Evolutionary conservation across 257 asterid species (phyloP).

Genomic region (Ballota nigra): DNA sequence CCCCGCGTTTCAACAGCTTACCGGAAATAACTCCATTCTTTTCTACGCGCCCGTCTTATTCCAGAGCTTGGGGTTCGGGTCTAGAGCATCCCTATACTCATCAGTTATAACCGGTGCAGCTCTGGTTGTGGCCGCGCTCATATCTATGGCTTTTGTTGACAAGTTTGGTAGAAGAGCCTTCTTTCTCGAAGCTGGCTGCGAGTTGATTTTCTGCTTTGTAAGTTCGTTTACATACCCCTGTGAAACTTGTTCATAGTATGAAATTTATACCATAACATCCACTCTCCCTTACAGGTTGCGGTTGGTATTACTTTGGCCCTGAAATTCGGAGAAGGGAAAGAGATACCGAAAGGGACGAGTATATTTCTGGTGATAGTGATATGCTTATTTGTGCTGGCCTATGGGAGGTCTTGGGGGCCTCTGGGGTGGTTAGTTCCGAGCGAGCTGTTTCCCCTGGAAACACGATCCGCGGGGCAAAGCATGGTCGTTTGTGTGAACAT

Average conservation of each 20-base stretch:
- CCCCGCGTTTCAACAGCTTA: slow-evolving; percentile 81
- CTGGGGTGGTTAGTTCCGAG: slow-evolving; percentile 88
- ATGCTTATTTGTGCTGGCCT: slow-evolving; percentile 62
- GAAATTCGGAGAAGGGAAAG: slow-evolving; percentile 61
- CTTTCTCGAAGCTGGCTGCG: slow-evolving; percentile 78
- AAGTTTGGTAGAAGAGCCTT: slow-evolving; percentile 75
- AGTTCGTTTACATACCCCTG: background rate
- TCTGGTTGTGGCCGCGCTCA: slow-evolving; percentile 57
- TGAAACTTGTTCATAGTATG: too few relatives aligned
- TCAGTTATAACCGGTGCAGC: slow-evolving; percentile 60
- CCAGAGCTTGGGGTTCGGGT: slow-evolving; percentile 77
- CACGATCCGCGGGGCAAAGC: slow-evolving; percentile 86
- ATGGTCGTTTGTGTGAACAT: slow-evolving; percentile 81
- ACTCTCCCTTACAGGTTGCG: slow-evolving; percentile 42
- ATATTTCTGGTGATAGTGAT: slow-evolving; percentile 54
- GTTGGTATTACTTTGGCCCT: slow-evolving; percentile 65
- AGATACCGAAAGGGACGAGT: slow-evolving; percentile 46
- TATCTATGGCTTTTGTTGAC: slow-evolving; percentile 75
- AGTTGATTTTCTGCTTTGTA: slow-evolving; percentile 67
- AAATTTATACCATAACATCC: too few relatives aligned
- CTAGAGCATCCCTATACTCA: slow-evolving; percentile 53
- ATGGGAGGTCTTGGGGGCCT: slow-evolving; percentile 87
- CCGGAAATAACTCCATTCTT: slow-evolving; percentile 72
- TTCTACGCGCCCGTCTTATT: slow-evolving; percentile 80
- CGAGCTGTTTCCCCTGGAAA: slow-evolving; percentile 80